Conservation (phyloP, 2,329 filamentous ascomycete species). For the Epichloe uncinata region DNA sequence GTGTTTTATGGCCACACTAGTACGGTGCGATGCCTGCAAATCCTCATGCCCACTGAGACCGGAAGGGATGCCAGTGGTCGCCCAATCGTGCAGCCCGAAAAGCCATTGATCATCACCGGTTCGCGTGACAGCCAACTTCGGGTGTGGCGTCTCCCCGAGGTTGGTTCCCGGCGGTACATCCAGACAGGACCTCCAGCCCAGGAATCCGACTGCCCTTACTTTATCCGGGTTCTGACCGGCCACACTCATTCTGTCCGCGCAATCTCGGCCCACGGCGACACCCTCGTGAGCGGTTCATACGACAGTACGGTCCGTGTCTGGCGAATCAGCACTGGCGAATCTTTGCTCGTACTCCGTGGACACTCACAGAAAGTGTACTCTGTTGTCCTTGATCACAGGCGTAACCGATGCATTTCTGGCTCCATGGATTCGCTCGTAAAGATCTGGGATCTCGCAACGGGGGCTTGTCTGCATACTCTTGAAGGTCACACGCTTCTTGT, state of each 20-base stretch:
- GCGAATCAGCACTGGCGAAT: slow-evolving; percentile 92
- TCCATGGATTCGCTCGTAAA: slow-evolving; percentile 98
- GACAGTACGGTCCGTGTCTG: slow-evolving; percentile 91
- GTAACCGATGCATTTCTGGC: slow-evolving; percentile 91
- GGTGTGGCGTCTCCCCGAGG: slow-evolving; percentile 85
- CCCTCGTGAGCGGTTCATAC: slow-evolving; percentile 93
- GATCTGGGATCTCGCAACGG: slow-evolving; percentile 88
- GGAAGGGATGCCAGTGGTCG: slow-evolving; percentile 58
- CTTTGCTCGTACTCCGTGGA: slow-evolving; percentile 69
- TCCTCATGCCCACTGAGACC: slow-evolving; percentile 73
- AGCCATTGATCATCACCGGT: slow-evolving; percentile 92
- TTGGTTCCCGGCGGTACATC: slow-evolving; percentile 63
- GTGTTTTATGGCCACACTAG: slow-evolving; percentile 97
- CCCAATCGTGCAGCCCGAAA: slow-evolving; percentile 78
- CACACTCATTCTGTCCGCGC: slow-evolving; percentile 91
- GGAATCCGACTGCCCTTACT: slow-evolving; percentile 81
- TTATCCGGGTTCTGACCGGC: slow-evolving; percentile 72
- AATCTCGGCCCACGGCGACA: slow-evolving; percentile 89
- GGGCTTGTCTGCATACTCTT: slow-evolving; percentile 72
- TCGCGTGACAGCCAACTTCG: slow-evolving; percentile 88
- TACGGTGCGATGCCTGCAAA: slow-evolving; percentile 89
- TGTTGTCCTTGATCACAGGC: slow-evolving; percentile 81
- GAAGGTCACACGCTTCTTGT: slow-evolving; percentile 90
- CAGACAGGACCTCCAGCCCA: slow-evolving; percentile 64
- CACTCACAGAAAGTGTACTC: slow-evolving; percentile 94